A percentile compares a stretch with the other conserved stretches of the same genome.
phyloP scores from a whole-genome alignment of 345 rosid species.

The Citropsis articulata region DNA sequence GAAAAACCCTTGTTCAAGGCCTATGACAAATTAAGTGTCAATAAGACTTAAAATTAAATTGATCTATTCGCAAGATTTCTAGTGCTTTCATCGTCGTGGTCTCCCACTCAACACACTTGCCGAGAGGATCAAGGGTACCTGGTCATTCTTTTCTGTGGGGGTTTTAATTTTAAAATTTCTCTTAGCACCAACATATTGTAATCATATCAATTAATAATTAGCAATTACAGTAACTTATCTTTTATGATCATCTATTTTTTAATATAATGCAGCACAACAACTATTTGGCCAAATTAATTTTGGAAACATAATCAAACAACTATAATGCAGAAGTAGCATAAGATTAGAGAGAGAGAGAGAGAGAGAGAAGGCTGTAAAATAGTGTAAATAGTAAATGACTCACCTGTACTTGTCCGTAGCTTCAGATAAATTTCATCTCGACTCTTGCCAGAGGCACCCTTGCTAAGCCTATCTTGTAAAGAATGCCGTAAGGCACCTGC shows the following conservation, averaged over 20 bases:
- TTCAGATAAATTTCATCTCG: constrained; percentile 86
- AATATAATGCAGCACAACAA: not conserved
- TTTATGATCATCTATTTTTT: not conserved
- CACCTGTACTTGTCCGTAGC: constrained; percentile 95
- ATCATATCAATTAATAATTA: not conserved
- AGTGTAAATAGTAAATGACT: constrained; percentile 6
- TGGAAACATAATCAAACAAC: not conserved
- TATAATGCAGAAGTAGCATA: not conserved
- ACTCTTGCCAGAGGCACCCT: constrained; percentile 66
- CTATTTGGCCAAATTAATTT: not conserved
- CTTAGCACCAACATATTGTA: not conserved
- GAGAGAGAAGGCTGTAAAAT: not conserved
- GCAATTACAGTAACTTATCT: not conserved
- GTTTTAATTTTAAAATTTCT: not conserved
- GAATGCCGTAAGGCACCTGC: constrained; percentile 92
- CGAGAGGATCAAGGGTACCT: not conserved
- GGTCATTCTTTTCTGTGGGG: not conserved
- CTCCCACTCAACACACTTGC: not conserved
- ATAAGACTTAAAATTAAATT: not conserved
- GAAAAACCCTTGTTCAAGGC: not conserved
- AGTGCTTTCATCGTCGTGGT: not conserved
- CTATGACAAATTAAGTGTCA: not conserved
- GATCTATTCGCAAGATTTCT: not conserved
- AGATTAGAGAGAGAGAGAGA: not conserved
- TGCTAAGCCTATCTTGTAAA: constrained; percentile 89